Evolutionary conservation across 2,329 filamentous ascomycete species (phyloP), one percentile per base, ranked within the genome.

Genomic region (Sclerotinia spermophila): DNA sequence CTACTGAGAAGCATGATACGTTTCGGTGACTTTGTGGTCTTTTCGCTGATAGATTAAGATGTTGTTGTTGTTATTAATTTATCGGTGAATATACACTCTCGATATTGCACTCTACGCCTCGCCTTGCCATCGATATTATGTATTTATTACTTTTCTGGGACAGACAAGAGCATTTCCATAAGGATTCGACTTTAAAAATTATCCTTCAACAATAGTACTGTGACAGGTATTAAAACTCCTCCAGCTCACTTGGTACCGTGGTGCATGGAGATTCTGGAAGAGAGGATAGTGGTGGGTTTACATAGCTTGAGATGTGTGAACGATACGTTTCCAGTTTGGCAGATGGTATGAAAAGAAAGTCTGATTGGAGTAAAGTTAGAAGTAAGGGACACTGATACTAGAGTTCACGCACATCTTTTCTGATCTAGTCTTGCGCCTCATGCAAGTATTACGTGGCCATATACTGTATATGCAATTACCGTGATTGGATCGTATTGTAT

Each of bases 361-460:
- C 15, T 51, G 15, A 11, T n/a, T 6, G 11, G n/a, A 17, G n/a
- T 1, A 7, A 7, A 11, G 13, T 53, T 53, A 15, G 17, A 53
- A 1, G 2, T 11, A 0, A 53, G 27, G 17, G 11, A 51, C 27
- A 2, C 5, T 13, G 13, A 17, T 53, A 6, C 48, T 53, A 53
- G 48, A 27, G 5, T 27, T 1, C n/a, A 51, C 24, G n/a, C n/a
- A 27, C 13, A 17, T 51, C 2, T 51, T 17, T 27, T 51, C 5
- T 27, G 24, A 15, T 51, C 5, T 11, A n/a, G 4, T 5, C 11
- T 15, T n/a, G 45, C 45, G n/a, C 45, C 45, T 17, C n/a, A 51
- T 51, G 2, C 5, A 17, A 17, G 2, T 27, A 15, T 5, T 5
- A 7, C 13, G 5, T 1, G 1, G 1, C 13, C 3, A 51, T 27